Base-by-base conservation (phyloP, 345 rosid species). In the Gossypium anomalum region DNA sequence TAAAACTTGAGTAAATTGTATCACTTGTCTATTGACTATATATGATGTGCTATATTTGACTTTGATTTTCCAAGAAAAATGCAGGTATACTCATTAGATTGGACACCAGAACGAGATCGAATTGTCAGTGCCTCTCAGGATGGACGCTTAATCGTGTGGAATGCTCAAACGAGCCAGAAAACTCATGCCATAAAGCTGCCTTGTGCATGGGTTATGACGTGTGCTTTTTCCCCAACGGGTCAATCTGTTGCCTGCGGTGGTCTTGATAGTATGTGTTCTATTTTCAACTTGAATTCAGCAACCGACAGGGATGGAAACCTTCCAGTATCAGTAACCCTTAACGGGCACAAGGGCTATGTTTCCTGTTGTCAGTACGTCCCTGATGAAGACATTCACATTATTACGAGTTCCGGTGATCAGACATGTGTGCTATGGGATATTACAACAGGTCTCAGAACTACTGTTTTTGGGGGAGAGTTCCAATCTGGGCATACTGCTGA, bases 161-260 rank as follows among this genome's bases (percentile, higher is more conserved):
- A 95, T 76, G 97, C 97, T 69, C 82, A 88, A 60, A 93, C 99
- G 10, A 95, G 99, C 82, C 99, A 93, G 87, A 95, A 95, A 86
- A 91, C 90, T 67, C 97, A 95, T 79, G 93, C 97, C 56, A 95
- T 95, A 41, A 95, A 92, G 79, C 91, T 96, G 66, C 98, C 97
- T 66, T 93, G 97, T 78, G 95, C 98, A 1, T 92, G 97, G 97
- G 97, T 95, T 78, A 95, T 92, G 99, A 88, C 99, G 11, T 93
- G 99, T 81, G 99, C 97, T 51, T 95, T 95, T 84, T 92, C 97
- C 63, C 97, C 99, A 0, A 86, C 86, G 49, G 93, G 98, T 76
- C 99, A 93, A 71, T 87, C 93, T 2, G 98, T 96, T 81, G 97
- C 99, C 41, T 90, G 97, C 78, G 99, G 99, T 55, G 99, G 99